Evolutionary conservation across 331 rosid genomes (phyloP), one percentile per base, ranked within the genome.

Genomic region (Cucumis variabilis): DNA sequence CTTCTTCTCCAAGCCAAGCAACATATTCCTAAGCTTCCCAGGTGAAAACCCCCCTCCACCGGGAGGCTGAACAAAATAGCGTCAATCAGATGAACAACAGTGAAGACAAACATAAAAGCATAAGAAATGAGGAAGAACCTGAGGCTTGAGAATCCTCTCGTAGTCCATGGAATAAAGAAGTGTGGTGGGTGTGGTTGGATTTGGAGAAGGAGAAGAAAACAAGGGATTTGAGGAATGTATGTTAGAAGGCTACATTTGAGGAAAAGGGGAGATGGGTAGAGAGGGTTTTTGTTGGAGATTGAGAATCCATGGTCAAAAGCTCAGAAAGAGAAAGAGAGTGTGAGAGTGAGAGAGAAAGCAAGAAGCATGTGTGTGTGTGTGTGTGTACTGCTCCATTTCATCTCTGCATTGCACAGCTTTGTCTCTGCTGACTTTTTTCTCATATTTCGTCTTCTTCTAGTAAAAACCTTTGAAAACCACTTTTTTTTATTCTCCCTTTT

Each of bases 61-160:
- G 16, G 51, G 28, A 60, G 93, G 91, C 98, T 96, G 90, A 30
- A 87, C 82, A 71, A 89, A 88, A 68, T 23, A 25, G 13, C 30
- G 44, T 16, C 25, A 69, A 69, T 69, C 50, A 85, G 79, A 46
- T 13, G 1, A 87, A 82, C 37, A 77, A 87, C 68, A 65, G 48
- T 44, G n/a, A 15, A 72, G 73, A 62, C 16, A 58, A 3, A n/a
- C 21, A 41, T 68, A 85, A 30, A 41, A 62, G 9, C 20, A 85
- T 25, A 21, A 85, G 46, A 55, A 30, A n/a, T 41, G n/a, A 74
- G 75, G 6, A 90, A 85, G 41, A 86, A 96, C 97, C 99, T 92
- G 98, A 89, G 98, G 95, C 91, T 96, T 96, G 87, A 92, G 98
- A 94, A 96, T 96, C 97, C 98, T 92, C 90, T 95, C 96, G 85